Percentiles rank a stretch among this genome's conserved stretches.
These are phyloP conservation scores for Ensete glaucum DNA, from an alignment of 176 grass and related monocot species.

Conservation along the genomic window DNA sequence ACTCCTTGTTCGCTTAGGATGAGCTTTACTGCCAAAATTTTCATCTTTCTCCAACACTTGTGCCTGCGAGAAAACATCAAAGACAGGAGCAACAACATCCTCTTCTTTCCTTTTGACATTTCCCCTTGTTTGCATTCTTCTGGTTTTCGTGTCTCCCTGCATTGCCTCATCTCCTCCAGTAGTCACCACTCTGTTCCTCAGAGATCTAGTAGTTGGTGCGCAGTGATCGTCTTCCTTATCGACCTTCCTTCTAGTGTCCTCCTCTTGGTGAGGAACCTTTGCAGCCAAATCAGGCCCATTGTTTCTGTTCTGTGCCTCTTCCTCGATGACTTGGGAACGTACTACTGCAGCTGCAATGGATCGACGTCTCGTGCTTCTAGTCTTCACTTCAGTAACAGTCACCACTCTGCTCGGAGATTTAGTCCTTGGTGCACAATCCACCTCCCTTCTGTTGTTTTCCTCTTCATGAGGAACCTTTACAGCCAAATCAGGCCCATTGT, in stretches of 20 bases:
- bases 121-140: neutral
- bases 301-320: conserved; percentile 14
- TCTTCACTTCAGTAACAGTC: conserved; percentile 8
- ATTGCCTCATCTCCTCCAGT: neutral
- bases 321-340: neutral
- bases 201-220: conserved; percentile 1
- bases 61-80: neutral
- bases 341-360: neutral
- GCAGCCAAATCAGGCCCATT: conserved; percentile 3
- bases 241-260: neutral
- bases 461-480: neutral
- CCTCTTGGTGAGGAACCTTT: neutral
- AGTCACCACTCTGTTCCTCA: conserved; percentile 22
- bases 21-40: neutral
- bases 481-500: conserved; percentile 6
- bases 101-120: neutral
- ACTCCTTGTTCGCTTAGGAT: conserved; percentile 10
- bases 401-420: conserved; percentile 19
- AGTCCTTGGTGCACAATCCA: neutral
- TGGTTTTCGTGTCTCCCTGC: neutral
- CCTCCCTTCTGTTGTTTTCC: neutral
- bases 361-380: conserved; percentile 18
- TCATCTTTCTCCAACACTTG: conserved; percentile 13
- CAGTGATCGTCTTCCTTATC: conserved; percentile 7
- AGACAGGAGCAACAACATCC: neutral